phyloP scores from a whole-genome alignment of 1,284 basidiomycete genomes.

The Tilletia caries region DNA sequence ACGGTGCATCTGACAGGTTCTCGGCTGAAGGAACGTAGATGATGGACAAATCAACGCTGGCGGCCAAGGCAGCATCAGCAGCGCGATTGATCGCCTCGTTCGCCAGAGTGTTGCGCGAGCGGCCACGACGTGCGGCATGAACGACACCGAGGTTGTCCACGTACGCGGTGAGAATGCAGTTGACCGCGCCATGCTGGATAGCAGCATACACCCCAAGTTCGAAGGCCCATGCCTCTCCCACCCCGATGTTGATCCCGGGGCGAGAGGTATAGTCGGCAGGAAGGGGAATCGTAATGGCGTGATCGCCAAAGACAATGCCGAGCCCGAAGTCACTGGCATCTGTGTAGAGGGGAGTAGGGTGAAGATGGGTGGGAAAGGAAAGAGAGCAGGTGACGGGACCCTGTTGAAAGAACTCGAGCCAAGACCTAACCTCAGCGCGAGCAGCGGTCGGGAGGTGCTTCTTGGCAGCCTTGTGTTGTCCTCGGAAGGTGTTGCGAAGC shows the following conservation, averaged over 20 bases:
- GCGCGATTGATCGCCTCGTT: background rate
- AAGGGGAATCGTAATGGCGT: background rate
- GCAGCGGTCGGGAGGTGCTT: background rate
- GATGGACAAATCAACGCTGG: background rate
- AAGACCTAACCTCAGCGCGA: background rate
- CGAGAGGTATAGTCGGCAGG: background rate
- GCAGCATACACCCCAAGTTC: background rate
- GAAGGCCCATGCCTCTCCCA: background rate
- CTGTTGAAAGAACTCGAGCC: background rate
- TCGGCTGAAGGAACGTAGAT: background rate
- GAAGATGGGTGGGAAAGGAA: background rate
- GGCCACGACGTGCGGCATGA: background rate
- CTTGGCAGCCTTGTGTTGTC: background rate
- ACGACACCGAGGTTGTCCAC: background rate
- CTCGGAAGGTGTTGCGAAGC: background rate
- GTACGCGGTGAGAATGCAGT: background rate
- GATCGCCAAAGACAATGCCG: background rate
- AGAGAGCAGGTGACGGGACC: background rate
- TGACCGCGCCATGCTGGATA: background rate
- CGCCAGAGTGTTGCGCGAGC: background rate
- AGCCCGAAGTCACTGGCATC: background rate
- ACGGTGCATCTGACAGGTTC: background rate
- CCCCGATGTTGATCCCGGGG: background rate
- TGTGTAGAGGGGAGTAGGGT: no score
- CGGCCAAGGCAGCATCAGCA: background rate